Base-by-base conservation (phyloP, 371 early-diverging fungal species). In the Smittium culicis region DNA sequence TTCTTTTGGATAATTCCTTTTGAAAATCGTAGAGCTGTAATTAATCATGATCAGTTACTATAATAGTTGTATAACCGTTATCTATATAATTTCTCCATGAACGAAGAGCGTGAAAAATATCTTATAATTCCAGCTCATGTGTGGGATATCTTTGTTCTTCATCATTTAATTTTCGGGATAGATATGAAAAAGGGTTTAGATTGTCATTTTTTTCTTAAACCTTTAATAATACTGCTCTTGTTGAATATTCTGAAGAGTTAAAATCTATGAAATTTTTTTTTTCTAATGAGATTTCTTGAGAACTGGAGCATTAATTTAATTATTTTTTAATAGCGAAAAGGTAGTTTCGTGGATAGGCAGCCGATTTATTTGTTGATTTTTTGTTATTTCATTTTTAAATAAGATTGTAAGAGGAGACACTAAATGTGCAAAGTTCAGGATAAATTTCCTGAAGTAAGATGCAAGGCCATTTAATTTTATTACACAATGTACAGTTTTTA, bases 381-480 rank as follows among this genome's bases (percentile, higher is more conserved):
- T n/a, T n/a, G n/a, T n/a, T n/a, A n/a, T n/a, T n/a, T n/a, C n/a
- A n/a, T n/a, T n/a, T n/a, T n/a, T n/a, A n/a, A n/a, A n/a, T n/a
- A n/a, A n/a, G n/a, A n/a, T n/a, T n/a, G n/a, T n/a, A n/a, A n/a
- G n/a, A n/a, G n/a, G n/a, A n/a, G n/a, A n/a, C n/a, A n/a, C n/a
- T n/a, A n/a, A n/a, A n/a, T n/a, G n/a, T n/a, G n/a, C n/a, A n/a
- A n/a, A n/a, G n/a, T n/a, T n/a, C n/a, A n/a, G n/a, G n/a, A 76
- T 68, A 63, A 73, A 79, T 2, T 70, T 30, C 11, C 71, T 61
- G 67, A 73, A 73, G 66, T 70, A 79, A 58, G 74, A 74, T 1
- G 70, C 65, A 45, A 74, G 65, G 0, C 82, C 0, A 79, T 63
- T 58, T n/a, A 82, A 77, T 8, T 27, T n/a, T 35, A 64, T 68